Evolutionary conservation across 345 rosid genomes (phyloP).

Genomic region (Isatis tinctoria): DNA sequence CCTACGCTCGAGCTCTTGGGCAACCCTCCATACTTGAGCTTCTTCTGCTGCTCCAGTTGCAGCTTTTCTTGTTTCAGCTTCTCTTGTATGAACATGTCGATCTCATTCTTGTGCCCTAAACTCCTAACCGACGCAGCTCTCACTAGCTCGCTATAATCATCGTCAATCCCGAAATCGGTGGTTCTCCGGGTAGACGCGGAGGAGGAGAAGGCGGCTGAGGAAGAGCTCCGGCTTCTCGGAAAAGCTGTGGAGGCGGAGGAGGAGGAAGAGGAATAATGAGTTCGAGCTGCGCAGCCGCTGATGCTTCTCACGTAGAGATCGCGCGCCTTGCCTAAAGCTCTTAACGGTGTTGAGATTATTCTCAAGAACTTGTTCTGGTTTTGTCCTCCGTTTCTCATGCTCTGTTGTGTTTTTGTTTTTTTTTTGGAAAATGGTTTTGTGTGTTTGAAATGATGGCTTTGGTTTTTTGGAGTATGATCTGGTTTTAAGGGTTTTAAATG

Average conservation of each 20-base stretch:
- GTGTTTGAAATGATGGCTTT: slow-evolving; percentile 6
- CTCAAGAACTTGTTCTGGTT: slow-evolving; percentile 46
- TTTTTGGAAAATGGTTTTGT: not conserved
- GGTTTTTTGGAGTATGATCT: slow-evolving; percentile 10
- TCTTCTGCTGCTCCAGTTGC: not conserved
- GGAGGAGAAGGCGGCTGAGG: slow-evolving; percentile 35
- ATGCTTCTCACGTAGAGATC: slow-evolving; percentile 70
- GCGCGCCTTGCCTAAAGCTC: slow-evolving; percentile 53
- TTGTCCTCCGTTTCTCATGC: slow-evolving; percentile 34
- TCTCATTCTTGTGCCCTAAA: slow-evolving; percentile 49
- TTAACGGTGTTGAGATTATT: slow-evolving; percentile 41
- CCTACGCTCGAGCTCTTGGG: slow-evolving; percentile 53
- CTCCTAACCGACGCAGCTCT: slow-evolving; percentile 62
- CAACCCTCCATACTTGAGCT: slow-evolving; percentile 28
- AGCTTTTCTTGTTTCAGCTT: slow-evolving; percentile 9
- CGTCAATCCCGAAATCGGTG: slow-evolving; percentile 30
- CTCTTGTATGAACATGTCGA: slow-evolving; percentile 41
- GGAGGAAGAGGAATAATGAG: slow-evolving; percentile 21
- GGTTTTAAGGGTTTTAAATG: slow-evolving; percentile 9
- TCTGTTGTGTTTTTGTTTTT: not conserved
- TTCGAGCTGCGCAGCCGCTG: slow-evolving; percentile 39
- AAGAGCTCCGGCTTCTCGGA: slow-evolving; percentile 59
- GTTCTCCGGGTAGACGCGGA: slow-evolving; percentile 25
- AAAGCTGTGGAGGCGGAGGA: slow-evolving; percentile 22
- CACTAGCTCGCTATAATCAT: slow-evolving; percentile 60